These are phyloP conservation scores for Russula foetens DNA, from an alignment of 768 basidiomycete genomes.

Conservation along the genomic window DNA sequence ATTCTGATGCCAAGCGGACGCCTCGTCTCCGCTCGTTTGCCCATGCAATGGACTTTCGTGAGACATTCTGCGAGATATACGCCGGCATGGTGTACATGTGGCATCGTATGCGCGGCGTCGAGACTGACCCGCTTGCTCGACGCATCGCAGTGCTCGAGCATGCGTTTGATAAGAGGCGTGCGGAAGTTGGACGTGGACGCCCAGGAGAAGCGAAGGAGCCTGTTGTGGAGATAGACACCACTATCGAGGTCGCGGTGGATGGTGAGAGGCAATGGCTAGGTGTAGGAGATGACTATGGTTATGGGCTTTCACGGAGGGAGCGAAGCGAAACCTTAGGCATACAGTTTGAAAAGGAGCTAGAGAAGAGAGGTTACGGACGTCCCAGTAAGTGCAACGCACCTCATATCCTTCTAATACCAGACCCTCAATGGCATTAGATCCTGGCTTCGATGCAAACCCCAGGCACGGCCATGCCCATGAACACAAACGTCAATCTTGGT, in stretches of 20 bases:
- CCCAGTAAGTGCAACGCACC: background rate
- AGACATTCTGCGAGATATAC: constrained; percentile 58
- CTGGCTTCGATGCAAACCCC: background rate
- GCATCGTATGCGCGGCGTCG: constrained; percentile 44
- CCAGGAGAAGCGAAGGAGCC: constrained; percentile 4
- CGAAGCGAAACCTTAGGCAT: constrained; percentile 45
- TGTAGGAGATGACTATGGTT: constrained; percentile 37
- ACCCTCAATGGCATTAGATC: background rate
- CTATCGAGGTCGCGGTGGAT: constrained; percentile 26
- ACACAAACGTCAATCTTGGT: constrained; percentile 16
- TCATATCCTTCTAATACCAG: background rate
- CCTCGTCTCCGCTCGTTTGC: constrained; percentile 48
- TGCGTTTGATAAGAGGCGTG: constrained; percentile 28
- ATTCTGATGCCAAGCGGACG: constrained; percentile 33
- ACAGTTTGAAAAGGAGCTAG: constrained; percentile 47
- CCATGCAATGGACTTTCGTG: constrained; percentile 62
- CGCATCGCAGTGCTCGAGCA: constrained; percentile 32
- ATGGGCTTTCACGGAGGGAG: constrained; percentile 37
- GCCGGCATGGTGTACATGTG: constrained; percentile 49
- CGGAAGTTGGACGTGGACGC: constrained; percentile 14
- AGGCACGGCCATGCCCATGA: background rate
- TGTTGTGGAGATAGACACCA: background rate
- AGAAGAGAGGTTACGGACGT: constrained; percentile 26
- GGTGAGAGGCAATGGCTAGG: constrained; percentile 48
- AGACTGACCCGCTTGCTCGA: constrained; percentile 41